These are phyloP conservation scores for Psilocybe cubensis DNA, from an alignment of 768 basidiomycete genomes.

Conservation along the genomic window DNA sequence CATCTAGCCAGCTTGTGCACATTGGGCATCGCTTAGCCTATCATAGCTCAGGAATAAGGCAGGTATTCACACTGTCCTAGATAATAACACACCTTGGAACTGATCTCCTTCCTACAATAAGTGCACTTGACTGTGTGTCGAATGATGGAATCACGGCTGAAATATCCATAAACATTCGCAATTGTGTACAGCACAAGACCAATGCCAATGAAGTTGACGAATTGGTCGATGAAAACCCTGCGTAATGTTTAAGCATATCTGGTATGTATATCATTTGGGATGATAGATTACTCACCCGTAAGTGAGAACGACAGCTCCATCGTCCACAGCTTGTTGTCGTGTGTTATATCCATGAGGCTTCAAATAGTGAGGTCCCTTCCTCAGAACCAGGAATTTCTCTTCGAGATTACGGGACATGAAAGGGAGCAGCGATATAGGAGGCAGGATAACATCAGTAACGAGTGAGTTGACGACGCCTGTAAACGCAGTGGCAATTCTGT, in stretches of 20 bases:
- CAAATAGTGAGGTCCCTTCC: constrained; percentile 33
- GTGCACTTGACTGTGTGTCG: constrained; percentile 40
- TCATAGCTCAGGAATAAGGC: not conserved
- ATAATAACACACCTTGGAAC: constrained; percentile 35
- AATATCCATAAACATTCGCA: constrained; percentile 37
- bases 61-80: not conserved
- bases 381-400: constrained; percentile 44
- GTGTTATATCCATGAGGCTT: constrained; percentile 41
- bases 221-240: constrained; percentile 40
- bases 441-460: constrained; percentile 45
- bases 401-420: constrained; percentile 47
- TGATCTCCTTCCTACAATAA: constrained; percentile 47
- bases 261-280: not conserved
- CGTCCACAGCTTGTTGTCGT: constrained; percentile 42
- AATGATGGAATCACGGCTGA: constrained; percentile 46
- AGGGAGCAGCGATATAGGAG: constrained; percentile 43
- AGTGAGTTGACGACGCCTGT: constrained; percentile 44
- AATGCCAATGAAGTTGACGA: constrained; percentile 42
- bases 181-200: constrained; percentile 41
- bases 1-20: constrained; percentile 47
- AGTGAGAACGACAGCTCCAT: constrained; percentile 47
- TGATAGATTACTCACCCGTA: constrained; percentile 27
- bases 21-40: constrained; percentile 43
- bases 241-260: constrained; percentile 1
- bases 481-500: constrained; percentile 42